phyloP scores from a whole-genome alignment of 1,139 yeast species.

The Diutina sp. region DNA sequence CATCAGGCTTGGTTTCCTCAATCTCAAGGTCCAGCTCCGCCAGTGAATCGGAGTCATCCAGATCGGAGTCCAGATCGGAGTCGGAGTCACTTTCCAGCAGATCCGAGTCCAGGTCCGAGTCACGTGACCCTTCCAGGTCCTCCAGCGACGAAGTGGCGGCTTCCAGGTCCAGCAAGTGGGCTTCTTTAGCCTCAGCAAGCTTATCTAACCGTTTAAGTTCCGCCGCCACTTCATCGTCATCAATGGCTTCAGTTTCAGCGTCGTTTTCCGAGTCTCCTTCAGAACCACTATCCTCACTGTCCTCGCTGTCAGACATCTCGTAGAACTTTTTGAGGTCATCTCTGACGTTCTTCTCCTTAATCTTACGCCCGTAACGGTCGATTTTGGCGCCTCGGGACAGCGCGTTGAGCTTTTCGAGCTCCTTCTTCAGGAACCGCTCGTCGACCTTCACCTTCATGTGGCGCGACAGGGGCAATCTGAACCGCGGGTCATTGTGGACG shows the following conservation, averaged over 20 bases:
- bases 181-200: background rate
- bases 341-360: constrained; percentile 24
- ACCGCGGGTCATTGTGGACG: constrained; percentile 82
- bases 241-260: constrained; percentile 10
- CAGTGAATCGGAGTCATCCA: constrained; percentile 19
- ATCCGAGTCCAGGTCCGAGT: constrained; percentile 10
- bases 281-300: constrained; percentile 9
- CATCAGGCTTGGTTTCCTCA: constrained; percentile 55
- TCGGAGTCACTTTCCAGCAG: constrained; percentile 14
- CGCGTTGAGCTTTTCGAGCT: constrained; percentile 46
- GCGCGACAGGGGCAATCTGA: constrained; percentile 59
- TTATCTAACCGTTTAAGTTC: background rate
- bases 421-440: constrained; percentile 70
- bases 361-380: constrained; percentile 78
- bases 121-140: constrained; percentile 37
- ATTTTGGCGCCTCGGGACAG: constrained; percentile 45
- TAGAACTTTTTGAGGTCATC: constrained; percentile 54
- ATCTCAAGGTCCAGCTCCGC: constrained; percentile 41
- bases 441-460: constrained; percentile 72
- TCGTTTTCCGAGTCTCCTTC: constrained; percentile 7
- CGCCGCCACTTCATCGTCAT: constrained; percentile 10
- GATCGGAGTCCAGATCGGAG: constrained; percentile 14
- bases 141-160: constrained; percentile 46
- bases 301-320: constrained; percentile 17
- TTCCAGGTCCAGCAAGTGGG: background rate